These are phyloP conservation scores for Eucalyptus cloeziana DNA, from an alignment of 345 rosid species.

Conservation along the genomic window DNA sequence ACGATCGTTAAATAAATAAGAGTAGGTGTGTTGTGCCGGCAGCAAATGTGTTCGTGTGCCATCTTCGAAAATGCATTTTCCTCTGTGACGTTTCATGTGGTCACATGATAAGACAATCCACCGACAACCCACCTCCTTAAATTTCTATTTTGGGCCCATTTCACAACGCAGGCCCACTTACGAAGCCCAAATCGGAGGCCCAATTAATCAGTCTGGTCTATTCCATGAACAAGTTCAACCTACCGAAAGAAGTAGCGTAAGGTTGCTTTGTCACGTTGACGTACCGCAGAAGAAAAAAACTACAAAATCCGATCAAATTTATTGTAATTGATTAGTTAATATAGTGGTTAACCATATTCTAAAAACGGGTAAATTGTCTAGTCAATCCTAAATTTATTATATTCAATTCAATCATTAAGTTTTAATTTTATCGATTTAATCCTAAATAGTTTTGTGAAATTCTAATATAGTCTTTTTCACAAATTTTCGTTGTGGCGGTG, in stretches of 20 bases:
- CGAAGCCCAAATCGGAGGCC: not conserved
- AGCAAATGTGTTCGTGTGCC: not conserved
- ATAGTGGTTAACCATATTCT: not conserved
- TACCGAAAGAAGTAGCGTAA: not conserved
- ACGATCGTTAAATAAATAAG: not conserved
- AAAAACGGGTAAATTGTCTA: not conserved
- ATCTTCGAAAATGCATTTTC: not conserved
- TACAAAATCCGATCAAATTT: not conserved
- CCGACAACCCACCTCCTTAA: not conserved
- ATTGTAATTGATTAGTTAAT: not conserved
- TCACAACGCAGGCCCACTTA: not conserved
- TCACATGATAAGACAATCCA: not conserved
- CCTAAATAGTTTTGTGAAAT: too few species aligned
- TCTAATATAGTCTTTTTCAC: not conserved
- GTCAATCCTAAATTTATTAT: too few species aligned
- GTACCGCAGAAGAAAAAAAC: not conserved
- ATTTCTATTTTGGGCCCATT: not conserved
- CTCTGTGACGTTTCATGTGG: not conserved
- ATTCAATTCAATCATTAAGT: rapidly evolving
- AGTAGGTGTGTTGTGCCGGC: not conserved
- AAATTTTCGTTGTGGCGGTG: rapidly evolving
- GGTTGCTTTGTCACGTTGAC: not conserved
- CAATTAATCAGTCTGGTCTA: not conserved
- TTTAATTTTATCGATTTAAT: too few species aligned
- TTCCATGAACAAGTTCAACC: not conserved